Conservation (phyloP, 2,329 filamentous ascomycete species). For the Nothophoma quercina region DNA sequence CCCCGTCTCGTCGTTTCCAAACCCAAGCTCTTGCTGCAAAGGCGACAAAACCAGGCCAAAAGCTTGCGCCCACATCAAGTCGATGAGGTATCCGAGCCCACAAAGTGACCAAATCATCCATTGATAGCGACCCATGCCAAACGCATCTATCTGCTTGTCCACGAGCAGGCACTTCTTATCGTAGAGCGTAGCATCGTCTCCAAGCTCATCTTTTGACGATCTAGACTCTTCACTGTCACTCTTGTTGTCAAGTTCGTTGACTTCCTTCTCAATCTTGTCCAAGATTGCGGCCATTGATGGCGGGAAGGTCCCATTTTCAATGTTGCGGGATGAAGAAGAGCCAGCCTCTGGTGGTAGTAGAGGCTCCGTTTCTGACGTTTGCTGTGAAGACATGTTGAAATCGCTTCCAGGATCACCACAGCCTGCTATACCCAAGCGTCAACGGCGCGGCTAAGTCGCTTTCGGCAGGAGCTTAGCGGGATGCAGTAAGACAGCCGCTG, state of each 20-base stretch:
- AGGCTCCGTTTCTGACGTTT: conserved; percentile 11
- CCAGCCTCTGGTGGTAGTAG: conserved; percentile 5
- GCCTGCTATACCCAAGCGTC: neutral
- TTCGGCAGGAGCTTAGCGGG: conserved; percentile 11
- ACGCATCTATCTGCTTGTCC: conserved; percentile 59
- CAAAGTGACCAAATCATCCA: conserved; percentile 62
- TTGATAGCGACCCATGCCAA: conserved; percentile 63
- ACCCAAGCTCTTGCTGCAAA: conserved; percentile 65
- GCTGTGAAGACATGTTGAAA: neutral
- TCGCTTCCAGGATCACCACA: neutral
- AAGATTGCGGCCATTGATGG: conserved; percentile 16
- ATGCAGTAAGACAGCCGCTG: conserved; percentile 7
- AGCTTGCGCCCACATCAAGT: conserved; percentile 66
- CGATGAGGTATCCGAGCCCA: conserved; percentile 64
- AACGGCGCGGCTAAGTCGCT: conserved; percentile 2
- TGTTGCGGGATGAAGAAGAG: conserved; percentile 8
- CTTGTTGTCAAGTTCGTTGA: conserved; percentile 13
- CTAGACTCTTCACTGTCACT: neutral
- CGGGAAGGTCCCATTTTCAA: conserved; percentile 7
- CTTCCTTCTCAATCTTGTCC: conserved; percentile 17
- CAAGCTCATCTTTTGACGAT: neutral
- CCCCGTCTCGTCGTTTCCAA: conserved; percentile 53
- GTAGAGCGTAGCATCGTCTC: conserved; percentile 39
- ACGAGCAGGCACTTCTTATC: conserved; percentile 56
- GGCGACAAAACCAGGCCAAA: conserved; percentile 64